Evolutionary conservation across 495 filamentous ascomycete species (phyloP).

Genomic region (Daldinia childiae): DNA sequence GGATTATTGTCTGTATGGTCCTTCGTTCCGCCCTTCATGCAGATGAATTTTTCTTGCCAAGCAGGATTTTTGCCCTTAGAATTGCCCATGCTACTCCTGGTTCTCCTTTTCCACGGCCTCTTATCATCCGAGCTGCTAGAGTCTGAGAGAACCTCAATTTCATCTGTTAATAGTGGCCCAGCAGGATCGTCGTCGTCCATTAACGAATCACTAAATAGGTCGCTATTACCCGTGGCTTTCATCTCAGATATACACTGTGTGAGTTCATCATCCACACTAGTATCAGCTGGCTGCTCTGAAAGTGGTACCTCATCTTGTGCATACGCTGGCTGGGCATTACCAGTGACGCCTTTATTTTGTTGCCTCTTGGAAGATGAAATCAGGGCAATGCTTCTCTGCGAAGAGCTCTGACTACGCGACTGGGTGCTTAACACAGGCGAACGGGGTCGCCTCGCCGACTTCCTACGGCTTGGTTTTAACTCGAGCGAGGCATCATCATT

Average conservation of each 20-base stretch:
- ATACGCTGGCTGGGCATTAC: background rate
- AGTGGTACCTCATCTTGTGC: background rate
- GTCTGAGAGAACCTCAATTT: constrained; percentile 12
- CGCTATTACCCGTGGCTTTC: constrained; percentile 1
- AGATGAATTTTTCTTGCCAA: constrained; percentile 55
- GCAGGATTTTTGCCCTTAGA: background rate
- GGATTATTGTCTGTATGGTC: constrained; percentile 55
- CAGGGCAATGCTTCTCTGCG: constrained; percentile 12
- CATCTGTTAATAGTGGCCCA: constrained; percentile 4
- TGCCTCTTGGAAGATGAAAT: constrained; percentile 27
- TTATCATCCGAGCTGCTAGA: constrained; percentile 7
- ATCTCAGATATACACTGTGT: constrained; percentile 36
- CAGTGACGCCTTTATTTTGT: background rate
- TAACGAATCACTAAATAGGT: background rate
- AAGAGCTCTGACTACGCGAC: constrained; percentile 21
- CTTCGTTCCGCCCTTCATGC: constrained; percentile 54
- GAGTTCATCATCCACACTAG: constrained; percentile 20
- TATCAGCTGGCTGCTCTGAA: background rate
- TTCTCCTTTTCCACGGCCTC: constrained; percentile 37
- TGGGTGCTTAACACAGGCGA: constrained; percentile 16
- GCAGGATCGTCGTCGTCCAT: constrained; percentile 7
- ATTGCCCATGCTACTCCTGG: background rate
- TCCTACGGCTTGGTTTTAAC: constrained; percentile 41
- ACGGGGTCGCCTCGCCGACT: constrained; percentile 10
- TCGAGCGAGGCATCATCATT: constrained; percentile 41